phyloP scores from a whole-genome alignment of 2,329 filamentous ascomycete genomes.

The Pseudogymnoascus sp. region DNA sequence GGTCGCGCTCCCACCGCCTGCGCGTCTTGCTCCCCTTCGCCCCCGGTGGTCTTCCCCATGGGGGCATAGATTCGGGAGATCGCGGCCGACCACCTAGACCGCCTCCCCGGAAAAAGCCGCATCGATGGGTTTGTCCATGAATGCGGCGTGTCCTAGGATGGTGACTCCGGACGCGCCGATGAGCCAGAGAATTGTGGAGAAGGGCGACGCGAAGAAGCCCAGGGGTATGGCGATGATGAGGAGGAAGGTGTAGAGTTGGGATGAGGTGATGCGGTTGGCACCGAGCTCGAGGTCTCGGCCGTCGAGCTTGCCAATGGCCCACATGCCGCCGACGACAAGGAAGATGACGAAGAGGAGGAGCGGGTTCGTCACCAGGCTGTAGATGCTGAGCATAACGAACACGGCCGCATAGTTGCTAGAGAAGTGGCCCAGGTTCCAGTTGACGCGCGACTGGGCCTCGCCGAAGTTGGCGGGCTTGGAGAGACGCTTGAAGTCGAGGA shows the following conservation, averaged over 20 bases:
- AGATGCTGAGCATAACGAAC: slow-evolving; percentile 92
- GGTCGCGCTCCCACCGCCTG: slow-evolving; percentile 41
- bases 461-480: slow-evolving; percentile 89
- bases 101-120: slow-evolving; percentile 99
- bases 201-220: slow-evolving; percentile 74
- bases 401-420: slow-evolving; percentile 96
- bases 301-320: slow-evolving; percentile 80
- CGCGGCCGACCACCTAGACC: slow-evolving; percentile 99
- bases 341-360: slow-evolving; percentile 86
- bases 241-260: slow-evolving; percentile 87
- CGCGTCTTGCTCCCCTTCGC: slow-evolving; percentile 59
- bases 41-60: slow-evolving; percentile 99
- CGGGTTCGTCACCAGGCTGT: slow-evolving; percentile 83
- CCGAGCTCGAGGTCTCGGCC: slow-evolving; percentile 84
- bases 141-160: slow-evolving; percentile 86
- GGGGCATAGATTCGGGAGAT: slow-evolving; percentile 91
- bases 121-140: slow-evolving; percentile 99
- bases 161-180: slow-evolving; percentile 90
- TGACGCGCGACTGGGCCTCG: slow-evolving; percentile 84
- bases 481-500: slow-evolving; percentile 89
- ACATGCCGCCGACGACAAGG: slow-evolving; percentile 78
- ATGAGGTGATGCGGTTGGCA: slow-evolving; percentile 71
- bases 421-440: slow-evolving; percentile 96
- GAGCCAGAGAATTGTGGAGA: slow-evolving; percentile 84
- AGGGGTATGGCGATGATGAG: slow-evolving; percentile 76